Percentiles rank a stretch among this genome's conserved stretches.
These are phyloP conservation scores for Huntiella omanensis DNA, from an alignment of 2,329 filamentous ascomycete genomes.

Conservation along the genomic window DNA sequence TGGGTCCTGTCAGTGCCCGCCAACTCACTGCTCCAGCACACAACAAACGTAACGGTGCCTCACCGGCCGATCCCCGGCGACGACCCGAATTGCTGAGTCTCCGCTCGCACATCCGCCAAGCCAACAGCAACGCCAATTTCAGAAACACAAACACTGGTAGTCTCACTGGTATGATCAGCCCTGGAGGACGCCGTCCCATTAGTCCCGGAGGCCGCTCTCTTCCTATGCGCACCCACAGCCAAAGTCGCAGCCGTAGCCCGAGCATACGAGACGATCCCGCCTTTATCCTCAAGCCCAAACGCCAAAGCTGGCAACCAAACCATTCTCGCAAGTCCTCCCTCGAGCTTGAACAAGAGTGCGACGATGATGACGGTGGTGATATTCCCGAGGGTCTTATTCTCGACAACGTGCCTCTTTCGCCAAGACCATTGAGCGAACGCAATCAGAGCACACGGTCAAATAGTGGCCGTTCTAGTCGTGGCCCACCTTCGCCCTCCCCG, in stretches of 20 bases:
- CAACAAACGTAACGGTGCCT: constrained; percentile 15
- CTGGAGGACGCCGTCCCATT: constrained; percentile 3
- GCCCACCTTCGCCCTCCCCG: constrained; percentile 8
- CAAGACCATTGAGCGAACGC: constrained; percentile 40
- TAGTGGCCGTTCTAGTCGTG: constrained; percentile 19
- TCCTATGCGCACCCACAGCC: constrained; percentile 9
- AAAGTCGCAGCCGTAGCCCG: constrained; percentile 31
- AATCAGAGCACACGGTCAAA: constrained; percentile 16
- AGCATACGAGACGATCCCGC: constrained; percentile 25
- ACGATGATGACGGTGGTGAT: constrained; percentile 56
- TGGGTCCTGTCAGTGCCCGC: constrained; percentile 2
- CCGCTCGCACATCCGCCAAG: constrained; percentile 25
- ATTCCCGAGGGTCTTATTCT: constrained; percentile 63
- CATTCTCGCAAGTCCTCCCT: constrained; percentile 45
- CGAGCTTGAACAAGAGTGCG: constrained; percentile 57
- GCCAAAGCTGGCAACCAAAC: constrained; percentile 55
- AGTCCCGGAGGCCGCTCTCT: constrained; percentile 9
- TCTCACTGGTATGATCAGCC: constrained; percentile 16
- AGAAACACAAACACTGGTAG: constrained; percentile 29
- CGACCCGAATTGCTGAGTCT: constrained; percentile 21
- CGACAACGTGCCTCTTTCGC: constrained; percentile 68
- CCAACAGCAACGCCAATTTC: constrained; percentile 29
- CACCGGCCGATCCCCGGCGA: constrained; percentile 15
- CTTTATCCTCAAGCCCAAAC: constrained; percentile 23
- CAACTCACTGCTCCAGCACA: constrained; percentile 8